Conservation (phyloP, 305 asterid genomes). For the Fraxinus velutina region DNA sequence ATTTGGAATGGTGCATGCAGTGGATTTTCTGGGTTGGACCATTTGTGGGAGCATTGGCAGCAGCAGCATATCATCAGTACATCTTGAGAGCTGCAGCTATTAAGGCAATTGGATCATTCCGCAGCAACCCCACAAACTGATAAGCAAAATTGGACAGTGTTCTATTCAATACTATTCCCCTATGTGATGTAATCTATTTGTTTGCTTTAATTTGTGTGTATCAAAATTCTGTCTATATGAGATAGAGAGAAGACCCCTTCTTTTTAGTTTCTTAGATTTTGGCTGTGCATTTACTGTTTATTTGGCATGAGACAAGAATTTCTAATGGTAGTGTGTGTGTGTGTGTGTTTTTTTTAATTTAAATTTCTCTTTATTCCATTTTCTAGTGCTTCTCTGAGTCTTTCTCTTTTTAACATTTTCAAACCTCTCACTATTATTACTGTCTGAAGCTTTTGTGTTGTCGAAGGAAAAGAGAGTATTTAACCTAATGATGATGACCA, state of each 20-base stretch:
- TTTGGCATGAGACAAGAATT: background rate
- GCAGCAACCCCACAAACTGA: slow-evolving; percentile 43
- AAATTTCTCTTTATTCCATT: background rate
- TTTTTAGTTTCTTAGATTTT: background rate
- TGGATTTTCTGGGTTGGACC: slow-evolving; percentile 73
- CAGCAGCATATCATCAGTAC: slow-evolving; percentile 53
- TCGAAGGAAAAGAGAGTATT: background rate
- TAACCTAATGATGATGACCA: background rate
- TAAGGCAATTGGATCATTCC: slow-evolving; percentile 48
- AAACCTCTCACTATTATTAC: background rate
- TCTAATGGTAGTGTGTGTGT: background rate
- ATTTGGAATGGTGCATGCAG: slow-evolving; percentile 18
- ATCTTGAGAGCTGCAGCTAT: slow-evolving; percentile 49
- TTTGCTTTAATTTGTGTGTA: slow-evolving; percentile 1
- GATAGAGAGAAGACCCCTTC: background rate
- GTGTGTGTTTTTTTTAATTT: background rate
- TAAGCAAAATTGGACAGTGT: background rate
- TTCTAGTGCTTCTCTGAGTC: background rate
- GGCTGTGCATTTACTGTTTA: background rate
- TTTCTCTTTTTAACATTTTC: background rate
- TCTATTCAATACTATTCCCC: background rate
- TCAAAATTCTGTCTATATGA: background rate
- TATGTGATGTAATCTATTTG: background rate
- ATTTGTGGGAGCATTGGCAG: slow-evolving; percentile 46
- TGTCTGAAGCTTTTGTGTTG: background rate